These are phyloP conservation scores for Didymosphaeria variabile DNA, from an alignment of 2,329 filamentous ascomycete species.

Conservation along the genomic window DNA sequence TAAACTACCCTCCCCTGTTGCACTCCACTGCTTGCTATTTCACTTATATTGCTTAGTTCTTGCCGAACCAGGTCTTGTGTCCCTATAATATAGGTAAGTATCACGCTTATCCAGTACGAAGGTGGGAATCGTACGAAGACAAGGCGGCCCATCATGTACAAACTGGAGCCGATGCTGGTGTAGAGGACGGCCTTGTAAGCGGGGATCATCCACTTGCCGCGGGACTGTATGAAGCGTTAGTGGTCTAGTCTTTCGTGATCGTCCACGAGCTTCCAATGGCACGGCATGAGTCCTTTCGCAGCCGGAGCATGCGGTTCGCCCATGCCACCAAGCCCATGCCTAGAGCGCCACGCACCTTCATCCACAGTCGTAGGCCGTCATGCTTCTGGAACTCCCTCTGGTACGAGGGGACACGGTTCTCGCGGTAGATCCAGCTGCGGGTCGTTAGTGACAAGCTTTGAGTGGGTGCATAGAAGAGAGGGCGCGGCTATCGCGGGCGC, in stretches of 20 bases:
- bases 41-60: conserved; percentile 39
- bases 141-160: conserved; percentile 80
- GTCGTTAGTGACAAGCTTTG: conserved; percentile 40
- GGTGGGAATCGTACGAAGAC: conserved; percentile 57
- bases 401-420: conserved; percentile 78
- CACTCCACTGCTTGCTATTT: conserved; percentile 12
- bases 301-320: not conserved
- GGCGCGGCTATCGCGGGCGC: conserved; percentile 22
- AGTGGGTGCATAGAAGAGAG: conserved; percentile 20
- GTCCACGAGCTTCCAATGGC: not conserved
- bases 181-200: conserved; percentile 74
- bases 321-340: conserved; percentile 20
- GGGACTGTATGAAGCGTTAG: conserved; percentile 62
- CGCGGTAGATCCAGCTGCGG: conserved; percentile 66
- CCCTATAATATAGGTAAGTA: conserved; percentile 54
- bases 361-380: conserved; percentile 77
- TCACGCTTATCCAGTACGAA: not conserved
- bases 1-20: conserved; percentile 26
- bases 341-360: conserved; percentile 69
- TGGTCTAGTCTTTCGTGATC: conserved; percentile 10
- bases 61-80: conserved; percentile 77
- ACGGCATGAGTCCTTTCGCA: not conserved
- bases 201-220: conserved; percentile 71
- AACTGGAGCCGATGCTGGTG: conserved; percentile 68
- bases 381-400: conserved; percentile 80